These are phyloP conservation scores for Triadica sebifera DNA, from an alignment of 345 rosid species.

Conservation along the genomic window DNA sequence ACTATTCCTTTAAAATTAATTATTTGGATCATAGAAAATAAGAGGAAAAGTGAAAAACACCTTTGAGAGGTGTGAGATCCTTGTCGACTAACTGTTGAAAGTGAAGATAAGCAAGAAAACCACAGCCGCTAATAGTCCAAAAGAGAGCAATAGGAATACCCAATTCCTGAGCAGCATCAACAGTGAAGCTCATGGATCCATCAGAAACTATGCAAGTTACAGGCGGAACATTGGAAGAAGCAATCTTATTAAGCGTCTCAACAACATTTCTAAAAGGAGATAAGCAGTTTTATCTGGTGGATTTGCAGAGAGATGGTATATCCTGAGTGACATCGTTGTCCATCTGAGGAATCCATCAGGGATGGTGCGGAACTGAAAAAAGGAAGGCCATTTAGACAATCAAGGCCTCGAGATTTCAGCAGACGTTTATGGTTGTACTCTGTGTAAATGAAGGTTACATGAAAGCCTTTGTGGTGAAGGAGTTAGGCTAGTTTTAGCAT, in stretches of 20 bases:
- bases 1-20: too few relatives aligned
- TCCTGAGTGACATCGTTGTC: slow-evolving; percentile 16
- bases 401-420: slow-evolving; percentile 19
- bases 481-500: slow-evolving; percentile 19
- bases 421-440: slow-evolving; percentile 20
- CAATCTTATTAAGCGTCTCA: neutral
- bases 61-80: slow-evolving; percentile 16
- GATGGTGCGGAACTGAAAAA: slow-evolving; percentile 16
- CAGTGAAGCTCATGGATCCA: neutral
- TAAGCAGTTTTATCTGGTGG: slow-evolving; percentile 2
- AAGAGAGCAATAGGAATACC: slow-evolving; percentile 16
- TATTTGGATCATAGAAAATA: too few relatives aligned
- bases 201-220: slow-evolving; percentile 14
- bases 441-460: slow-evolving; percentile 7
- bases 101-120: slow-evolving; percentile 16
- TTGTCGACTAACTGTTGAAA: slow-evolving; percentile 1
- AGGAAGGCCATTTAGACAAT: slow-evolving; percentile 19
- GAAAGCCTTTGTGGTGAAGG: slow-evolving; percentile 19
- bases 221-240: slow-evolving; percentile 17
- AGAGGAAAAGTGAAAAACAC: neutral
- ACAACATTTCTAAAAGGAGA: slow-evolving; percentile 13
- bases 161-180: slow-evolving; percentile 18
- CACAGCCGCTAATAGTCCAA: slow-evolving; percentile 24
- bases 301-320: slow-evolving; percentile 14
- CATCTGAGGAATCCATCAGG: slow-evolving; percentile 20